These are phyloP conservation scores for Gnaphalium uliginosum DNA, from an alignment of 129 eudicot species.

Conservation along the genomic window DNA sequence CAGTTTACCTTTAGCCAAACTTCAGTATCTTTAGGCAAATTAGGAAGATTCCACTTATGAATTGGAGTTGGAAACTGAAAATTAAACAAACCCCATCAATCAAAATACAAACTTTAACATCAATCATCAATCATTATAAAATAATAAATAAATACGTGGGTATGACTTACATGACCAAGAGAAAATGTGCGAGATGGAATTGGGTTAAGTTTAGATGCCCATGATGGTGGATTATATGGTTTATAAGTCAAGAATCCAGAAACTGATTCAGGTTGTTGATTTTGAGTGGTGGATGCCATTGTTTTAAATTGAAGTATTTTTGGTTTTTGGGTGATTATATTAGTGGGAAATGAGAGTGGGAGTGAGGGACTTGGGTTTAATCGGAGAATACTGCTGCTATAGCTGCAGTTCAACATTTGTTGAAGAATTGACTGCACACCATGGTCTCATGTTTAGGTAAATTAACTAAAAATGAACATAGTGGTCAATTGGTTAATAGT, in stretches of 20 bases:
- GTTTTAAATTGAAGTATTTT: slow-evolving; percentile 11
- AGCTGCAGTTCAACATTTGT: slow-evolving; percentile 20
- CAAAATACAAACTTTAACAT: not conserved
- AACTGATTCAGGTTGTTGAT: slow-evolving; percentile 33
- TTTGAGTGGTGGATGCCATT: slow-evolving; percentile 33
- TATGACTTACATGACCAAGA: slow-evolving; percentile 57
- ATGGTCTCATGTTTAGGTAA: not conserved
- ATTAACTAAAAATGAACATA: not conserved
- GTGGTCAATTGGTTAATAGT: not conserved
- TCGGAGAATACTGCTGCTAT: not conserved
- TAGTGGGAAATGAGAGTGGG: slow-evolving; percentile 12
- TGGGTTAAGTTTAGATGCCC: slow-evolving; percentile 80
- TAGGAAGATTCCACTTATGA: slow-evolving; percentile 93
- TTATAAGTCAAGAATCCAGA: slow-evolving; percentile 49
- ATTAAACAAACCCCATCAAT: slow-evolving; percentile 5
- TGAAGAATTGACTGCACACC: not conserved
- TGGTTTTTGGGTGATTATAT: slow-evolving; percentile 20
- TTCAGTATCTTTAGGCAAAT: slow-evolving; percentile 77
- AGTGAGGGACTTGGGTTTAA: slow-evolving; percentile 29
- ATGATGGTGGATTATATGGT: slow-evolving; percentile 70
- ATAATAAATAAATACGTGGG: not conserved
- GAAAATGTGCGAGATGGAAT: slow-evolving; percentile 63
- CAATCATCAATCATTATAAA: not conserved
- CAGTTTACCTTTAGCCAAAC: slow-evolving; percentile 77
- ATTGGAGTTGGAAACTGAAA: slow-evolving; percentile 90